Evolutionary conservation across 305 asterid species (phyloP).

Genomic region (Rubia tinctorum): DNA sequence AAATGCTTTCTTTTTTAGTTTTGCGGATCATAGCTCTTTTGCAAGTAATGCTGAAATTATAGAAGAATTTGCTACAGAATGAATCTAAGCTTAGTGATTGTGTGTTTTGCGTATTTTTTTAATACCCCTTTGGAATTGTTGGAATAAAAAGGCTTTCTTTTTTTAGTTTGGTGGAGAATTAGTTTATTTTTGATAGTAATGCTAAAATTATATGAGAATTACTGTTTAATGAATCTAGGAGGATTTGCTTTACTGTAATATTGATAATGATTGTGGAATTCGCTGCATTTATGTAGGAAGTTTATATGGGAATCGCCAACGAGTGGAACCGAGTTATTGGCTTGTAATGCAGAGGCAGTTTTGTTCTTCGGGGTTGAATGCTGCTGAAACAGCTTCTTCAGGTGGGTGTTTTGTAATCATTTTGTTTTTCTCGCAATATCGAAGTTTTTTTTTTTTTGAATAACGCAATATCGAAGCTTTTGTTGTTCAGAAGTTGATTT

Average conservation of each 20-base stretch:
- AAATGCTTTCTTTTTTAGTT: too few relatives aligned
- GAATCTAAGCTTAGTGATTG: not conserved
- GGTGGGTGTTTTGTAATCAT: constrained; percentile 36
- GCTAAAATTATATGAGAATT: not conserved
- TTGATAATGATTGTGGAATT: not conserved
- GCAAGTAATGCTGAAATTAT: not conserved
- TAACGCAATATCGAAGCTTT: constrained; percentile 3
- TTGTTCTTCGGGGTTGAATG: constrained; percentile 45
- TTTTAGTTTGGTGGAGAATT: not conserved
- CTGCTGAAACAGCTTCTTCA: constrained; percentile 36
- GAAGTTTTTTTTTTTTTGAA: too few relatives aligned
- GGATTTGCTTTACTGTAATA: not conserved
- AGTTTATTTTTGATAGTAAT: not conserved
- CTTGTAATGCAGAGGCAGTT: constrained; percentile 30
- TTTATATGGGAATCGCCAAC: constrained; percentile 22
- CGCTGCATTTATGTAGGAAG: constrained; percentile 31
- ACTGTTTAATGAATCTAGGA: not conserved
- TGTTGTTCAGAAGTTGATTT: constrained; percentile 1
- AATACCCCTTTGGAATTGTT: not conserved
- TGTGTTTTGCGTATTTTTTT: too few relatives aligned
- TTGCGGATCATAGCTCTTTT: not conserved
- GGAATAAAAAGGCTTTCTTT: not conserved
- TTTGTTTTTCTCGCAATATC: not conserved
- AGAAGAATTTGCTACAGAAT: not conserved
- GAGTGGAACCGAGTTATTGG: constrained; percentile 20